phyloP scores from a whole-genome alignment of 306 rosid species.

The Prinsepia uniflora region DNA sequence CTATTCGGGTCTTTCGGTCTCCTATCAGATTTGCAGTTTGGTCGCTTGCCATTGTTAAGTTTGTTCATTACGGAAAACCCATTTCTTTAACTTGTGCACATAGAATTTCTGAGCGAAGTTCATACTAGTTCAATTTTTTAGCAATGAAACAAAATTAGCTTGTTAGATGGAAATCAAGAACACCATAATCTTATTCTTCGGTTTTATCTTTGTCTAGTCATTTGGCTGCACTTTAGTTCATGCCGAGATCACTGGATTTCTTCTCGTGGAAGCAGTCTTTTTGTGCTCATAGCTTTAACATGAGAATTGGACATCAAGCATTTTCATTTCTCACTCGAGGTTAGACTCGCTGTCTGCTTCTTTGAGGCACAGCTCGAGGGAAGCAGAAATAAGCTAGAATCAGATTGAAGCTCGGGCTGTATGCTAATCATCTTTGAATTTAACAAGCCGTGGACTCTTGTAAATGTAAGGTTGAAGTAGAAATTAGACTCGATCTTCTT shows the following conservation, averaged over 20 bases:
- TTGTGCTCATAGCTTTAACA: neutral
- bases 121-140: neutral
- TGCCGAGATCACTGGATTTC: neutral
- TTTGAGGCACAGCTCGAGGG: neutral
- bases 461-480: neutral
- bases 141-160: too few relatives aligned
- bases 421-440: neutral
- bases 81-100: neutral
- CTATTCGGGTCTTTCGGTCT: conserved; percentile 7
- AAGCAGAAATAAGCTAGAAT: neutral
- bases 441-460: neutral
- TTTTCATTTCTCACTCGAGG: neutral
- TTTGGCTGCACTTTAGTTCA: neutral
- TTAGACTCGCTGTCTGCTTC: neutral
- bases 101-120: neutral
- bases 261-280: neutral
- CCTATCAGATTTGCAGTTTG: conserved; percentile 12
- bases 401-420: neutral
- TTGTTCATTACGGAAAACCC: neutral
- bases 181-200: neutral
- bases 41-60: neutral
- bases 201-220: neutral
- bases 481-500: neutral
- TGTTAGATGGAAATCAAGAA: too few relatives aligned
- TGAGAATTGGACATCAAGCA: neutral